Percentiles rank a stretch among this genome's conserved stretches.
Evolutionary conservation across 192 early-diverging fungal species (phyloP).

Genomic region (Coemansia reversa): DNA sequence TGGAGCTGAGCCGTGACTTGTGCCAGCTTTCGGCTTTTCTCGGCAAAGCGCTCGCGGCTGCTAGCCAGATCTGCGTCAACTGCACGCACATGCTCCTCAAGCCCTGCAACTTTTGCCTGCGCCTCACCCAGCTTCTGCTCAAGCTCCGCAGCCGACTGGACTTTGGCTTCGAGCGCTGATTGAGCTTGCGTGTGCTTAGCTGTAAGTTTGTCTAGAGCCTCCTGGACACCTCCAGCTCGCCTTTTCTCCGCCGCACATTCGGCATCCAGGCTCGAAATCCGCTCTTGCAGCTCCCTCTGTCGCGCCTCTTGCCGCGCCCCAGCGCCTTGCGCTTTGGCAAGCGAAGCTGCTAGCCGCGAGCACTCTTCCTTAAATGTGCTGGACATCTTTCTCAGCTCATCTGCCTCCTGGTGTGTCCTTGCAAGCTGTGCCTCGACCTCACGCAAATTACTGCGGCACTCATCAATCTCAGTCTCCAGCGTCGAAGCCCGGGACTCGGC

Average conservation of each 20-base stretch:
- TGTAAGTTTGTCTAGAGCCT: background rate
- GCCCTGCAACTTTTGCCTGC: conserved; percentile 10
- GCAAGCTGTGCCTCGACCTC: conserved; percentile 4
- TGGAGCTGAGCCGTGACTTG: conserved; percentile 40
- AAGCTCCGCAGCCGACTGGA: background rate
- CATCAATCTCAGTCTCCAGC: conserved; percentile 7
- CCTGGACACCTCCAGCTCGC: conserved; percentile 10
- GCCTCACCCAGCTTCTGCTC: conserved; percentile 28
- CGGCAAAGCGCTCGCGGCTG: conserved; percentile 52
- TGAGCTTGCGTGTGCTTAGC: conserved; percentile 7
- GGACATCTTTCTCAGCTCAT: background rate
- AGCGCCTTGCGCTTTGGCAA: conserved; percentile 40
- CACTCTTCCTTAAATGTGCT: conserved; percentile 23
- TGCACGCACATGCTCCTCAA: conserved; percentile 44
- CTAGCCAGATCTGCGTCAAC: conserved; percentile 49
- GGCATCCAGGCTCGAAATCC: conserved; percentile 6
- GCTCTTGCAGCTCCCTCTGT: conserved; percentile 22
- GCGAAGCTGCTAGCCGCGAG: conserved; percentile 23
- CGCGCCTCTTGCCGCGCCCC: conserved; percentile 25
- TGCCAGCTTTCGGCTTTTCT: conserved; percentile 44
- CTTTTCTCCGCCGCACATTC: conserved; percentile 8
- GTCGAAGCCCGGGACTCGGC: background rate
- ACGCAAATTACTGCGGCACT: background rate
- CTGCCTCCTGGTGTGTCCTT: background rate
- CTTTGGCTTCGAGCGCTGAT: background rate